Percentiles rank a stretch among this genome's conserved stretches.
These are phyloP conservation scores for Avena sativa DNA, from an alignment of 176 grass and related monocot genomes.

Conservation along the genomic window DNA sequence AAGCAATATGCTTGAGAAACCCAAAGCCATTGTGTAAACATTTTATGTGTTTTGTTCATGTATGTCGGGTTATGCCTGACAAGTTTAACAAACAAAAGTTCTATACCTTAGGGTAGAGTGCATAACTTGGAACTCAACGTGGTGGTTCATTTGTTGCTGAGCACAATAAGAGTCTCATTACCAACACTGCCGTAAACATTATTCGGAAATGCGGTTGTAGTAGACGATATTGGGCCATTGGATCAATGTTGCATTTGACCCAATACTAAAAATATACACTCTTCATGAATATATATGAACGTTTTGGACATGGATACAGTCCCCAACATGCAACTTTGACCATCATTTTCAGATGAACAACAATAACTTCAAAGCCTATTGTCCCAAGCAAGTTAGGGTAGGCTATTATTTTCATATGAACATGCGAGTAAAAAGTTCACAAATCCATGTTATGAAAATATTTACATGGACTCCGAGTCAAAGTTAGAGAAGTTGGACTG, in stretches of 20 bases:
- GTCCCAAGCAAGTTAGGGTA: too few relatives aligned
- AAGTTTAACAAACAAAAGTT: not conserved
- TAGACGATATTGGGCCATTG: not conserved
- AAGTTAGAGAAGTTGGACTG: not conserved
- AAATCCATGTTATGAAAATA: not conserved
- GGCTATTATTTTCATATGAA: not conserved
- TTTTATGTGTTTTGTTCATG: conserved; percentile 17
- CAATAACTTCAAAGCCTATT: too few relatives aligned
- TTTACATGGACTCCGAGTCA: not conserved
- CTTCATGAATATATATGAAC: not conserved
- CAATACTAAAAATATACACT: not conserved
- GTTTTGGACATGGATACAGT: not conserved
- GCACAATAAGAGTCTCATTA: conserved; percentile 6
- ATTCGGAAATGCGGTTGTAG: not conserved
- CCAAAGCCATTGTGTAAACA: not conserved
- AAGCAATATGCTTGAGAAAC: not conserved
- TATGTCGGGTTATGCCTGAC: conserved; percentile 1
- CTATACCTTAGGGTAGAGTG: conserved; percentile 2
- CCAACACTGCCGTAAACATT: not conserved
- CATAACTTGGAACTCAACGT: conserved; percentile 25
- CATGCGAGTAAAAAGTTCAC: not conserved
- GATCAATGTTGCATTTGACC: not conserved
- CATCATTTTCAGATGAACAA: not conserved
- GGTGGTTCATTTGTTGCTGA: conserved; percentile 3
- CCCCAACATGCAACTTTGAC: not conserved